A percentile compares a stretch with the other conserved stretches of the same genome.
Conservation (phyloP, 345 rosid species). For the Arabidopsis thaliana region DNA sequence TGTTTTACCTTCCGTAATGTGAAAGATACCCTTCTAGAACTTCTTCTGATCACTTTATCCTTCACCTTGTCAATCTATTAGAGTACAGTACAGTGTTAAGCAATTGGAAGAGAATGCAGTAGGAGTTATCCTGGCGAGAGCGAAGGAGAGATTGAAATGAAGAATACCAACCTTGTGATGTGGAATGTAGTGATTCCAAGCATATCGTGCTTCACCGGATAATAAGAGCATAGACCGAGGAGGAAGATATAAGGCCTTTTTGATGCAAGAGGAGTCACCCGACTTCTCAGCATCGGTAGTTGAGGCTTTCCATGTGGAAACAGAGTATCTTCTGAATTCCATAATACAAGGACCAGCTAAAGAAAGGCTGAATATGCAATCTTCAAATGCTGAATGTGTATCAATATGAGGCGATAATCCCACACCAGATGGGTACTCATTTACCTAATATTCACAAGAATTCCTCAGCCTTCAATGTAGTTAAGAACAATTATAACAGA, state of each 20-base stretch:
- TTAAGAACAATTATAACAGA: not conserved
- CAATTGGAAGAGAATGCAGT: not conserved
- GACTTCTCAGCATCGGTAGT: slow-evolving; percentile 47
- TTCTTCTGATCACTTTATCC: slow-evolving; percentile 66
- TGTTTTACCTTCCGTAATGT: slow-evolving; percentile 79
- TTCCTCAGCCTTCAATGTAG: slow-evolving; percentile 3
- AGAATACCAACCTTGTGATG: slow-evolving; percentile 80
- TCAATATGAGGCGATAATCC: slow-evolving; percentile 97
- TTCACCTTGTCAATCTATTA: slow-evolving; percentile 83
- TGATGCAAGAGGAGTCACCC: slow-evolving; percentile 44
- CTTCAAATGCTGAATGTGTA: slow-evolving; percentile 96
- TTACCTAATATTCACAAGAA: slow-evolving; percentile 61
- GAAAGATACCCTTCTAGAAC: slow-evolving; percentile 84
- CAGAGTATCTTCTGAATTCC: slow-evolving; percentile 87
- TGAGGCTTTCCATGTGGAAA: slow-evolving; percentile 53
- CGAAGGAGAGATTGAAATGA: not conserved
- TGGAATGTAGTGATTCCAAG: slow-evolving; percentile 97
- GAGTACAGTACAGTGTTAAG: slow-evolving; percentile 13
- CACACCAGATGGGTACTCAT: slow-evolving; percentile 96
- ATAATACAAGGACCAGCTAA: slow-evolving; percentile 97
- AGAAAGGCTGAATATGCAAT: slow-evolving; percentile 89
- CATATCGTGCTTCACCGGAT: slow-evolving; percentile 95
- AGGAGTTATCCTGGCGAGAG: not conserved
- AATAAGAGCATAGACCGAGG: slow-evolving; percentile 91
- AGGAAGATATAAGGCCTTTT: slow-evolving; percentile 82